Conservation (phyloP, 1,284 basidiomycete genomes). For the Ceratobasidium sp. region DNA sequence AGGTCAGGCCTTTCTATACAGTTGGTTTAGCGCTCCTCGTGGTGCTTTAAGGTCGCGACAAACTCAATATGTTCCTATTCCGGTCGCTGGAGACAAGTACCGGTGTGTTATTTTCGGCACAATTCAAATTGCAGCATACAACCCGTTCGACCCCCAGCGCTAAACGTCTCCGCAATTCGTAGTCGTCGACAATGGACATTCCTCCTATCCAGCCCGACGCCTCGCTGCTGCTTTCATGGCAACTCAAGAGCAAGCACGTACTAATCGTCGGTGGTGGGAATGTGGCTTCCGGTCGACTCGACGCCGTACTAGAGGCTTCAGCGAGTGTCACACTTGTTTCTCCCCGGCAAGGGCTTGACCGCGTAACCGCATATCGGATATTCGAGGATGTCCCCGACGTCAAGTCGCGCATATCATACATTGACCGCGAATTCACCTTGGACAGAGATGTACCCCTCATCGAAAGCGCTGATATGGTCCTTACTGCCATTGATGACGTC, state of each 20-base stretch:
- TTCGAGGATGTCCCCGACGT: conserved; percentile 54
- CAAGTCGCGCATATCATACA: conserved; percentile 68
- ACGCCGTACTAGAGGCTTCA: conserved; percentile 69
- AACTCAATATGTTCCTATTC: neutral
- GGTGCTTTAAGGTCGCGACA: neutral
- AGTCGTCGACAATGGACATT: conserved; percentile 47
- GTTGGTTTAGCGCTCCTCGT: neutral
- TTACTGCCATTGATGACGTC: conserved; percentile 92
- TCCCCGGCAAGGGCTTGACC: conserved; percentile 66
- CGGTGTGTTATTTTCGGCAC: neutral
- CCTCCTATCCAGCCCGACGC: conserved; percentile 56
- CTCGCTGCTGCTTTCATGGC: conserved; percentile 84
- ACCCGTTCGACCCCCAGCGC: conserved; percentile 1
- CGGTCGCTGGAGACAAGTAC: neutral
- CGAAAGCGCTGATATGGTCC: conserved; percentile 80
- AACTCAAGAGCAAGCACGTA: conserved; percentile 78
- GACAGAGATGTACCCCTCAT: conserved; percentile 56
- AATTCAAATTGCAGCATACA: neutral
- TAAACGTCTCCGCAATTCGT: conserved; percentile 48
- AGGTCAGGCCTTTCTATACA: neutral
- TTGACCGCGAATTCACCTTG: conserved; percentile 69
- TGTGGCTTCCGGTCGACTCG: conserved; percentile 78
- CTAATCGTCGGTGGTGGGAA: conserved; percentile 90
- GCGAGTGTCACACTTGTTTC: conserved; percentile 67
- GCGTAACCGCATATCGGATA: conserved; percentile 53